These are phyloP conservation scores for Thamnidium elegans DNA, from an alignment of 192 early-diverging fungal species.

Conservation along the genomic window DNA sequence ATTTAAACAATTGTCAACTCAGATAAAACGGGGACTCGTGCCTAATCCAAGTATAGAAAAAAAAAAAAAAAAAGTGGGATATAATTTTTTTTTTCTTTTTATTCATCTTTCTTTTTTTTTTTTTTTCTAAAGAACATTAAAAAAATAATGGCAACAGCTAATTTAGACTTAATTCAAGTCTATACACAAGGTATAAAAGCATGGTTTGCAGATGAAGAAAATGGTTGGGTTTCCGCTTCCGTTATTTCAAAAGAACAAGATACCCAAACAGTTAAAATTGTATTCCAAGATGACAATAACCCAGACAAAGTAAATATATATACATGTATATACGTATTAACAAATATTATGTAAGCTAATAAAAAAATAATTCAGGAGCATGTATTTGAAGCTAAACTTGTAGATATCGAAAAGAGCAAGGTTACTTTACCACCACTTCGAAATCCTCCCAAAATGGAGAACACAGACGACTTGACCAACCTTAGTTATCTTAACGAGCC, in stretches of 20 bases:
- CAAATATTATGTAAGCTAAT: not conserved
- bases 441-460: slow-evolving; percentile 89
- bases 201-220: slow-evolving; percentile 84
- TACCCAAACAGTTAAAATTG: slow-evolving; percentile 58
- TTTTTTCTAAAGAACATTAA: not conserved
- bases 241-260: slow-evolving; percentile 53
- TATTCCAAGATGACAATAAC: slow-evolving; percentile 56
- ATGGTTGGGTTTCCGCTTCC: slow-evolving; percentile 81
- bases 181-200: slow-evolving; percentile 74
- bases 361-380: slow-evolving; percentile 48
- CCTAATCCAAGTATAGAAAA: no score
- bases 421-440: slow-evolving; percentile 84
- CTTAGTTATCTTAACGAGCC: slow-evolving; percentile 95
- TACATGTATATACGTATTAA: no score
- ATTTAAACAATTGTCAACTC: no score
- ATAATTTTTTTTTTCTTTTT: not conserved
- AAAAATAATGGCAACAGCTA: slow-evolving; percentile 3
- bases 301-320: slow-evolving; percentile 16
- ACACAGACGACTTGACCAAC: slow-evolving; percentile 87
- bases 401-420: slow-evolving; percentile 66
- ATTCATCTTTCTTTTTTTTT: not conserved
- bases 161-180: slow-evolving; percentile 48
- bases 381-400: slow-evolving; percentile 67
- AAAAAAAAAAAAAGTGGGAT: no score
- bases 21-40: no score